Evolutionary conservation across 805 yeast species (phyloP).

Genomic region (Saccharomycopsis oosterbeekiorum): DNA sequence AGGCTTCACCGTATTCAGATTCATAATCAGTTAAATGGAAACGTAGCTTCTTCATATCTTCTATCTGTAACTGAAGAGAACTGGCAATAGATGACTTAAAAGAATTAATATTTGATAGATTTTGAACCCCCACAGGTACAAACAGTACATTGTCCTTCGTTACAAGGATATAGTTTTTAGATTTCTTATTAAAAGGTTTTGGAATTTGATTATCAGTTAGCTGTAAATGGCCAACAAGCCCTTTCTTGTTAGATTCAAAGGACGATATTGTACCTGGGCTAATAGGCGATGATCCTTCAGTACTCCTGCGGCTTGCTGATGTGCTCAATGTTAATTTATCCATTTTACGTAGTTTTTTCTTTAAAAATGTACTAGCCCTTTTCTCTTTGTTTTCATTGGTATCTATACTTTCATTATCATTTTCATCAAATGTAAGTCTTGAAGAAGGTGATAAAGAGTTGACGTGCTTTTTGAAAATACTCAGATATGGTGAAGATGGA

Average conservation of each 20-base stretch:
- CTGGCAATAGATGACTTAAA: slow-evolving; percentile 34
- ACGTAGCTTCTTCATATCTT: slow-evolving; percentile 23
- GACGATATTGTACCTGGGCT: slow-evolving; percentile 23
- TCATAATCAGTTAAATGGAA: slow-evolving; percentile 65
- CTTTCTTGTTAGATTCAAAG: slow-evolving; percentile 10
- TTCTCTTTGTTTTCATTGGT: slow-evolving; percentile 1
- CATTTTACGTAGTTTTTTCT: slow-evolving; percentile 25
- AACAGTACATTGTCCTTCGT: slow-evolving; percentile 56
- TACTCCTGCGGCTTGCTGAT: slow-evolving; percentile 24
- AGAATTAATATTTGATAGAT: slow-evolving; percentile 24
- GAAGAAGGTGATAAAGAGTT: slow-evolving; percentile 4
- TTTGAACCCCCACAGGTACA: slow-evolving; percentile 36
- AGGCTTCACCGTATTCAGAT: slow-evolving; percentile 43
- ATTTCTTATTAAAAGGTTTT: slow-evolving; percentile 7
- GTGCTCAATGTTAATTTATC: slow-evolving; percentile 31
- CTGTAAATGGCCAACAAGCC: slow-evolving; percentile 15
- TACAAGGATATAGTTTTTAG: slow-evolving; percentile 37
- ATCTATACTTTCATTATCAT: slow-evolving; percentile 19
- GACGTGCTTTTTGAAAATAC: slow-evolving; percentile 9
- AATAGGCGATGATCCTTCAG: slow-evolving; percentile 16
- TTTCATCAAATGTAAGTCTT: background rate
- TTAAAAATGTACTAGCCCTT: slow-evolving; percentile 16
- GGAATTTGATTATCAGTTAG: slow-evolving; percentile 16
- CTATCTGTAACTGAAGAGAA: slow-evolving; percentile 27
- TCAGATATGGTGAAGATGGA: slow-evolving; percentile 15